A percentile compares a stretch with the other conserved stretches of the same genome.
phyloP scores from a whole-genome alignment of 2,329 filamentous ascomycete species.

The Aspergillus clavatus region DNA sequence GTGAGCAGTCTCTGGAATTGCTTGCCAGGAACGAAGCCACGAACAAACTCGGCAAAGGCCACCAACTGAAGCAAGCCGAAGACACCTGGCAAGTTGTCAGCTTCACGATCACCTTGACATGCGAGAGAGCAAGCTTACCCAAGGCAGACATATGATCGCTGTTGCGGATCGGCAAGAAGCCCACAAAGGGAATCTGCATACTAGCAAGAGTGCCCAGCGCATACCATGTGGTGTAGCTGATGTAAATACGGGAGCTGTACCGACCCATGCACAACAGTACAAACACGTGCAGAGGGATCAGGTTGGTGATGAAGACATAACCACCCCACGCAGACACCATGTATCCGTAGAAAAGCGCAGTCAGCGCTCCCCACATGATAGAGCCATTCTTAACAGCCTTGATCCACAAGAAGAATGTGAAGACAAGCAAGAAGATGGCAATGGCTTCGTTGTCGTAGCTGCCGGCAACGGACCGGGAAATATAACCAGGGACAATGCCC shows the following conservation, averaged over 20 bases:
- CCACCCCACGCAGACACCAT: constrained; percentile 99
- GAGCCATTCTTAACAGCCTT: constrained; percentile 96
- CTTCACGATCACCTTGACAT: background rate
- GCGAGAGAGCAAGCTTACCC: constrained; percentile 52
- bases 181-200: constrained; percentile 99
- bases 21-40: constrained; percentile 79
- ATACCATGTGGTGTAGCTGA: constrained; percentile 98
- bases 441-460: constrained; percentile 99
- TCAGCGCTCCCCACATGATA: constrained; percentile 91
- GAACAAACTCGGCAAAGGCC: constrained; percentile 85
- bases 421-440: constrained; percentile 96
- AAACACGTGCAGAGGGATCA: constrained; percentile 90
- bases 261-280: constrained; percentile 94
- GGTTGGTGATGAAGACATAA: constrained; percentile 98
- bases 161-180: constrained; percentile 91
- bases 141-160: constrained; percentile 98
- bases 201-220: constrained; percentile 90
- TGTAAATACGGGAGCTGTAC: constrained; percentile 89
- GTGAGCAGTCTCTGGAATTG: constrained; percentile 91
- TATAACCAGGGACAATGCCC: constrained; percentile 96
- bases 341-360: constrained; percentile 96
- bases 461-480: constrained; percentile 93
- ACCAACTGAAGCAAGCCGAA: constrained; percentile 94
- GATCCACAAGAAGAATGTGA: constrained; percentile 99
- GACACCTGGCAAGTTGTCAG: constrained; percentile 57